Evolutionary conservation across 805 yeast species (phyloP), one percentile per base, ranked within the genome.

Genomic region (Trichomonascus vanleenenianus): DNA sequence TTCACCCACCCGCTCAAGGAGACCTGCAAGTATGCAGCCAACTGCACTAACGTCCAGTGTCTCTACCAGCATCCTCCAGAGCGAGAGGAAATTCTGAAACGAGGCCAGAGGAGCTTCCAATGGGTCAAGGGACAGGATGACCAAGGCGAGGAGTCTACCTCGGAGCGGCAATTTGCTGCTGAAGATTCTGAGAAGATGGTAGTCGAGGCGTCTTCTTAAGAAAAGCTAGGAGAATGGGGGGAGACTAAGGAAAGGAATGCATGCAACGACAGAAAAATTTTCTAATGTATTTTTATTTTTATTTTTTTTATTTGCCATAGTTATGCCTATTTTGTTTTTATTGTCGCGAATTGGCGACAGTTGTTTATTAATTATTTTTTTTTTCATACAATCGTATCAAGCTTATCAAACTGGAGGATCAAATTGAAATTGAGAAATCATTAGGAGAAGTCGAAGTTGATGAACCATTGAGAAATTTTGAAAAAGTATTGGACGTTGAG

Each of bases 1-100:
- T 88, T 86, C 63, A 73, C 83, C 16, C 97, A 88, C 63, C 95
- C 95, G 36, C 68, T 85, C 34, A 72, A 72, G 51, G 89, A 83
- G 58, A 81, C 74, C 44, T 88, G 97, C 68, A 84, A 83, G 56
- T 88, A 80, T 64, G 94, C 87, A 11, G 71, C 71, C 47, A 76
- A 77, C 50, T 88, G 97, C 67, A 76, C 73, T 55, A 86, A 85
- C 62, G 70, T 71, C 43, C 70, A 72, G 45, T 88, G 97, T 71
- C 62, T 79, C 52, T 88, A 71, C 66, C 74, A 73, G 56, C 97
- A 88, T 64, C 95, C 96, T 11, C 82, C 78, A 47, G 93, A 41
- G 20, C 43, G 86, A n/a, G 74, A 57, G 37, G 62, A 59, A 43
- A 65, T 68, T 65, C 59, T 65, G 31, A 60, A 60, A 41, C 38